Evolutionary conservation across 2,329 filamentous ascomycete species (phyloP).

Genomic region (Fusarium veterinarium): DNA sequence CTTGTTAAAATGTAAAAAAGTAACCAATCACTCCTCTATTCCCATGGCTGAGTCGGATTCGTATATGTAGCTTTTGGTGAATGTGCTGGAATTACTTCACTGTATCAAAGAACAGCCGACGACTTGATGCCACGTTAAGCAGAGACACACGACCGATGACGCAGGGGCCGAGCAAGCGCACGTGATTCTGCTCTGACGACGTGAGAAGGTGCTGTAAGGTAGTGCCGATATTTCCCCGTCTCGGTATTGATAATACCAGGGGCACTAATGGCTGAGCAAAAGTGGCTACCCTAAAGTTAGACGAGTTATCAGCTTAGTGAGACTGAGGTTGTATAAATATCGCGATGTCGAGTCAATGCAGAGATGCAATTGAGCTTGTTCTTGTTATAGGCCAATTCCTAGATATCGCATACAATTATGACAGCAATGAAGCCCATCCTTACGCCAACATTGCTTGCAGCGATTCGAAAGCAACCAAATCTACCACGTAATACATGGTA

Average conservation of each 20-base stretch:
- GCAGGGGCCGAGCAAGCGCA: slow-evolving; percentile 36
- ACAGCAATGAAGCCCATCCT: slow-evolving; percentile 28
- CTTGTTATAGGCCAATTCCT: background rate
- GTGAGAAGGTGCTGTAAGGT: background rate
- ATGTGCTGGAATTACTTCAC: slow-evolving; percentile 15
- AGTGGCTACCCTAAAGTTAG: slow-evolving; percentile 35
- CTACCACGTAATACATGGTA: slow-evolving; percentile 44
- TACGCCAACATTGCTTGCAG: slow-evolving; percentile 36
- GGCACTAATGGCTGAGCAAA: background rate
- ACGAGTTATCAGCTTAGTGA: slow-evolving; percentile 13
- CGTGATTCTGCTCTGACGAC: slow-evolving; percentile 35
- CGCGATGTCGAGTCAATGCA: background rate
- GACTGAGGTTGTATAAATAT: background rate
- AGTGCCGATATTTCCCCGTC: slow-evolving; percentile 32
- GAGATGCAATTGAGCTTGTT: background rate
- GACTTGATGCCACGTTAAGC: slow-evolving; percentile 48
- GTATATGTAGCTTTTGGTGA: slow-evolving; percentile 12
- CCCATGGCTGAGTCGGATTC: slow-evolving; percentile 35
- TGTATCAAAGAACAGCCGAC: slow-evolving; percentile 21
- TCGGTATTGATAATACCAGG: background rate
- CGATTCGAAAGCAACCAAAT: slow-evolving; percentile 39
- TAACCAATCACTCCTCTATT: slow-evolving; percentile 37
- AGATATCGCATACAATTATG: slow-evolving; percentile 5
- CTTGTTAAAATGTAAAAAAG: slow-evolving; percentile 18
- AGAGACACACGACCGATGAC: slow-evolving; percentile 44